Evolutionary conservation across 768 basidiomycete species (phyloP), one percentile per base, ranked within the genome.

Genomic region (Strobilomyces echinocephalus): DNA sequence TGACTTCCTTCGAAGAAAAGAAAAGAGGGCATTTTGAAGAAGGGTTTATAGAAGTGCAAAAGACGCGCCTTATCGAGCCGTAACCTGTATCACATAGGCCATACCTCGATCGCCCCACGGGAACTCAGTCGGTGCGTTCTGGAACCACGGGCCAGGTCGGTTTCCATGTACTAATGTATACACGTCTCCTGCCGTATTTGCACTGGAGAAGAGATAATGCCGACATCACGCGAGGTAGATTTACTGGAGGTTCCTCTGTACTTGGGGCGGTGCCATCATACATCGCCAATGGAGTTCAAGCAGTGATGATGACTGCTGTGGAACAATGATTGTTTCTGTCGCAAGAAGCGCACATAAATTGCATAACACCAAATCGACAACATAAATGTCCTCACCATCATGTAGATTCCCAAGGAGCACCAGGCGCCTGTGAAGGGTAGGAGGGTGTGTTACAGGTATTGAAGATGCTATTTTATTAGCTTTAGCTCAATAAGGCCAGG

Each of bases 1-100:
- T 24, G 24, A 24, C 24, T 24, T 24, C 82, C 62, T 85, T 88
- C 67, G 24, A 4, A 24, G 24, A 80, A 85, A 67, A 82, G 80
- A 30, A 77, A 79, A 59, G 75, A 83, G 34, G 4, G 24, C 87
- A 88, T 71, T 87, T 88, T 62, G 85, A 84, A 43, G 69, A 74
- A 55, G 69, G 74, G 40, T 78, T 80, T 57, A 61, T 73, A 35
- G 75, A 81, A 67, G 74, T 86, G 64, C 79, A 74, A 58, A 64
- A 71, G 63, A 78, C 77, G 53, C 71, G 73, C 57, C 66, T 80
- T 45, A 60, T 67, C 51, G 55, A 53, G 45, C 36, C 57, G 36
- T 52, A 53, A 34, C 31, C 21, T 31, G 16, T 36, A 43, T 30
- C n/a, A 36, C 6, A 12, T 39, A 47, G 35, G 26, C 33, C 35